Conservation (phyloP, 2,329 filamentous ascomycete species). For the Colletotrichum echinochloae region DNA sequence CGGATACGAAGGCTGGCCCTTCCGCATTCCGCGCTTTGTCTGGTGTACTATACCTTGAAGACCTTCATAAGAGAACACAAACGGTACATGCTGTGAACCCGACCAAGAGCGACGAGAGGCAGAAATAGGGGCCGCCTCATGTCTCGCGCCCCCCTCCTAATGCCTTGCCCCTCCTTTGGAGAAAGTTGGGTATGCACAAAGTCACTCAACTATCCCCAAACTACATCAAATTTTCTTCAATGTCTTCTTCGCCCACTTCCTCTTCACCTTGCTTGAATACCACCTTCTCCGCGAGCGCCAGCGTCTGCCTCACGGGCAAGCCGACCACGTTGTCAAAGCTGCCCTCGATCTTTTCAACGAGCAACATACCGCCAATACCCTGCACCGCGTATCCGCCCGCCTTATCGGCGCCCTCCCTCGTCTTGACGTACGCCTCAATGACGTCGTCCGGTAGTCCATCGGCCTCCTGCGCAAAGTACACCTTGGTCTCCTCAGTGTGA, state of each 20-base stretch:
- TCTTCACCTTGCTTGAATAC: constrained; percentile 79
- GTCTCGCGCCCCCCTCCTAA: not conserved
- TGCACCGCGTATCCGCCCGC: constrained; percentile 96
- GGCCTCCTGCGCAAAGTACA: constrained; percentile 80
- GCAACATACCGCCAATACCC: constrained; percentile 84
- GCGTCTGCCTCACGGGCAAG: constrained; percentile 80
- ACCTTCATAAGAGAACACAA: not conserved
- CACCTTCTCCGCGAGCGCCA: constrained; percentile 90
- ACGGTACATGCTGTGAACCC: not conserved
- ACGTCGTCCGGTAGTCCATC: constrained; percentile 79
- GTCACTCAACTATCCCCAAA: not conserved
- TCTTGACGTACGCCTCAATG: constrained; percentile 81
- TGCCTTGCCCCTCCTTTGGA: not conserved
- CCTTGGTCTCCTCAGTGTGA: constrained; percentile 89
- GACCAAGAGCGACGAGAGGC: not conserved
- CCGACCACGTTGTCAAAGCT: constrained; percentile 95
- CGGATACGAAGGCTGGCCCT: not conserved
- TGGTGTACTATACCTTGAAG: not conserved
- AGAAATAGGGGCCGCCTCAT: not conserved
- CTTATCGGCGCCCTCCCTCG: constrained; percentile 94
- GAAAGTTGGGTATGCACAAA: not conserved
- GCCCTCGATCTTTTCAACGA: constrained; percentile 91
- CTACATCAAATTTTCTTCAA: constrained; percentile 54
- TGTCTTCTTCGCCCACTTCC: constrained; percentile 62
- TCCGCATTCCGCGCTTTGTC: not conserved